Evolutionary conservation across 1,139 yeast genomes (phyloP).

Genomic region (Kurtzmaniella quercitrusa): DNA sequence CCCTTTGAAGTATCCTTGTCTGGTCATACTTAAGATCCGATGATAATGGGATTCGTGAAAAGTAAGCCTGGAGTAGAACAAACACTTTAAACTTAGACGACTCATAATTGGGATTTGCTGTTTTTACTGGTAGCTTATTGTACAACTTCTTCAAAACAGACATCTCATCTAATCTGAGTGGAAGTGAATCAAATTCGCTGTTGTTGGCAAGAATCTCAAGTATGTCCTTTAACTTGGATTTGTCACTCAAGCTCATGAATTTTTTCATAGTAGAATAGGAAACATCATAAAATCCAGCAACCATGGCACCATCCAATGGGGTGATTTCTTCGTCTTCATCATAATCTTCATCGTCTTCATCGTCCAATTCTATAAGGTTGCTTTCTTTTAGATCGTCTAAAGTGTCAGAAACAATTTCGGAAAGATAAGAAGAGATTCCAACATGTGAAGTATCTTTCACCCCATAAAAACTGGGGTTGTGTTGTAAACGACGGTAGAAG

Average conservation of each 20-base stretch:
- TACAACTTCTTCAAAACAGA: slow-evolving; percentile 46
- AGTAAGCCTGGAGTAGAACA: slow-evolving; percentile 74
- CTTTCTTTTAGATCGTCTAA: slow-evolving; percentile 60
- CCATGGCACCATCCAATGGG: slow-evolving; percentile 67
- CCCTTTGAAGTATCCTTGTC: slow-evolving; percentile 42
- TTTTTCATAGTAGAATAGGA: slow-evolving; percentile 64
- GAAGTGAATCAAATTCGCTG: slow-evolving; percentile 61
- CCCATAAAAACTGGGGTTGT: slow-evolving; percentile 88
- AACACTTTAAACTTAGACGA: slow-evolving; percentile 69
- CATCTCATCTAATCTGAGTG: slow-evolving; percentile 60
- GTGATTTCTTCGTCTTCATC: slow-evolving; percentile 41
- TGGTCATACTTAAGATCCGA: slow-evolving; percentile 61
- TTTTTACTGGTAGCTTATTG: slow-evolving; percentile 58
- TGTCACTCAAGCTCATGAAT: slow-evolving; percentile 47
- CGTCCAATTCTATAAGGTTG: slow-evolving; percentile 58
- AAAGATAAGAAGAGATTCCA: slow-evolving; percentile 75
- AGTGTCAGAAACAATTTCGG: slow-evolving; percentile 77
- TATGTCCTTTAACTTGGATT: slow-evolving; percentile 57
- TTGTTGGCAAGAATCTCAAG: slow-evolving; percentile 66
- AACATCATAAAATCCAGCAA: slow-evolving; percentile 69
- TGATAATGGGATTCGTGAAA: slow-evolving; percentile 55
- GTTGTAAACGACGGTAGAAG: slow-evolving; percentile 72
- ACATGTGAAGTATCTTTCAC: slow-evolving; percentile 56
- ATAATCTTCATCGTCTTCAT: slow-evolving; percentile 30
- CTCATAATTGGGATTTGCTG: slow-evolving; percentile 30